Conservation (phyloP, 83 land plant species). For the Diphasiastrum complanatum region DNA sequence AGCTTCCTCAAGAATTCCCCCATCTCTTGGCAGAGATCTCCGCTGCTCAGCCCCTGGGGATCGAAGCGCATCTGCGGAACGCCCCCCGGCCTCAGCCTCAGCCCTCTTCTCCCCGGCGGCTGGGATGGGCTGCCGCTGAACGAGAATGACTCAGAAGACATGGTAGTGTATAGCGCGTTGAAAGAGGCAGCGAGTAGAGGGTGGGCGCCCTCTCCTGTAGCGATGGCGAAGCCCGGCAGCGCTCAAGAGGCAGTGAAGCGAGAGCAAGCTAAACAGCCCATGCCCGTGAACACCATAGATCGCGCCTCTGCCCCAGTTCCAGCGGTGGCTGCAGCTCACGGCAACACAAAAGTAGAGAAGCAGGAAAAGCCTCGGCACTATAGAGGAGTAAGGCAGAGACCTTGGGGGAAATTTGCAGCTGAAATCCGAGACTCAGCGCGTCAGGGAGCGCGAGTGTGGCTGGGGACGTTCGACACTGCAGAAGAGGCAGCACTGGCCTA, state of each 20-base stretch:
- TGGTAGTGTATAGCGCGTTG: constrained; percentile 45
- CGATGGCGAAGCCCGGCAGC: not conserved
- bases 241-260: not conserved
- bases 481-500: constrained; percentile 76
- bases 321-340: not conserved
- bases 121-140: constrained; percentile 43
- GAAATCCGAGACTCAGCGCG: constrained; percentile 57
- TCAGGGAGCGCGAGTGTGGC: constrained; percentile 62
- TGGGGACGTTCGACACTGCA: constrained; percentile 73
- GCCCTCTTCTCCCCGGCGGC: constrained; percentile 13
- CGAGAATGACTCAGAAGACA: constrained; percentile 73
- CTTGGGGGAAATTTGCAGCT: constrained; percentile 80
- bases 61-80: constrained; percentile 18
- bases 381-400: constrained; percentile 60
- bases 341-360: not conserved
- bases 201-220: not conserved
- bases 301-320: not conserved
- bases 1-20: not conserved
- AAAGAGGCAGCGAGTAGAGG: constrained; percentile 28
- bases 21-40: too few species aligned
- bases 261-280: not conserved
- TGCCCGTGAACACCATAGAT: not conserved
- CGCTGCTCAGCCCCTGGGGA: constrained; percentile 14
- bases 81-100: not conserved
- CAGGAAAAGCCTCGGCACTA: constrained; percentile 29